Percentiles rank a stretch among this genome's conserved stretches.
These are phyloP conservation scores for Diplodia sapinea DNA, from an alignment of 2,329 filamentous ascomycete genomes.

Conservation along the genomic window DNA sequence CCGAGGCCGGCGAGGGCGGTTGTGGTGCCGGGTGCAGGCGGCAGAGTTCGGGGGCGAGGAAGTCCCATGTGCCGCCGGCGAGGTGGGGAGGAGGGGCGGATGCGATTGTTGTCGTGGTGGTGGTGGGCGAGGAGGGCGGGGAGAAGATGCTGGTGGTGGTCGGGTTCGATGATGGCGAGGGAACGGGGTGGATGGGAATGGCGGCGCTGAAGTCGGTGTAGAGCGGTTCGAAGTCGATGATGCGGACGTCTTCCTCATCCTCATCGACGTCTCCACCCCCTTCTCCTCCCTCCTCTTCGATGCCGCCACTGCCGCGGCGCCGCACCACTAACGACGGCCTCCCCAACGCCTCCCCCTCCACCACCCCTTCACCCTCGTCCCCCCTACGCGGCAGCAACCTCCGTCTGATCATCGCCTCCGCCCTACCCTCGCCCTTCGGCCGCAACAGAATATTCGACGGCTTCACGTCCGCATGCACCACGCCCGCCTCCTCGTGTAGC, in stretches of 20 bases:
- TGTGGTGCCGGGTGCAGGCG: constrained; percentile 37
- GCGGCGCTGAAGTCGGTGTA: constrained; percentile 50
- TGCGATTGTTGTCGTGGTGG: constrained; percentile 30
- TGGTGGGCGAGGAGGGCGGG: constrained; percentile 30
- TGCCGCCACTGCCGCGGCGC: neutral
- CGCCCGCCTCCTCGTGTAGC: constrained; percentile 46
- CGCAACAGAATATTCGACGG: constrained; percentile 54
- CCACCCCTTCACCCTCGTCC: too few relatives aligned
- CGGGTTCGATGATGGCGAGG: neutral
- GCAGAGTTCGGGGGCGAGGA: constrained; percentile 49
- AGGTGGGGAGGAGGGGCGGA: constrained; percentile 38
- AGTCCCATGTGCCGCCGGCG: constrained; percentile 56
- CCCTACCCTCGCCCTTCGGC: constrained; percentile 34
- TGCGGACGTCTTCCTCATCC: neutral
- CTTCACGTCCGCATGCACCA: constrained; percentile 56
- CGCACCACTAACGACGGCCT: constrained; percentile 15
- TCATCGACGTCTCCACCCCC: constrained; percentile 7
- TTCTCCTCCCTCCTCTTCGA: neutral
- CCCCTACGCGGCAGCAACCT: neutral
- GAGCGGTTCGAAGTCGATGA: constrained; percentile 21
- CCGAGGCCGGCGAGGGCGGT: constrained; percentile 43
- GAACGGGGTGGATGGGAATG: constrained; percentile 6
- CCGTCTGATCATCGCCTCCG: constrained; percentile 14
- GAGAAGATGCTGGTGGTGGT: neutral
- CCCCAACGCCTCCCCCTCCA: neutral